Evolutionary conservation across 495 filamentous ascomycete species (phyloP), one percentile per base, ranked within the genome.

Genomic region (Cercophora samala): DNA sequence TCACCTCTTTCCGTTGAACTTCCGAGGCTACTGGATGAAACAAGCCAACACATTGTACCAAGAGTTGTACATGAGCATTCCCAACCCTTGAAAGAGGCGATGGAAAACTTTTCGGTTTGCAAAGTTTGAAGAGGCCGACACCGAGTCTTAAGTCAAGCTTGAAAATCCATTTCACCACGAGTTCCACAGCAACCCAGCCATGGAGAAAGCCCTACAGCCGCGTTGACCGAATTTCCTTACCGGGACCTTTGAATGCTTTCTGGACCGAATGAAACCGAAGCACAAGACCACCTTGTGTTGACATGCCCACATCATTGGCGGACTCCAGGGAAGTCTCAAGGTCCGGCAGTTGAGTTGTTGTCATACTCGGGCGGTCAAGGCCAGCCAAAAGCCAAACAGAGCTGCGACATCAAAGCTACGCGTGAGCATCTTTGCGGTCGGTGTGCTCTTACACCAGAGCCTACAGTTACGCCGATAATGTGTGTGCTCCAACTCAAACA

Each of bases 181-280:
- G 37, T 46, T 46, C 37, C 37, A 46, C 37, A 46, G 11, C 29
- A 46, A 17, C 37, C 37, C 15, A 46, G 37, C 37, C 53, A 56
- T 23, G 53, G 53, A 21, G 53, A 56, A 56, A 9, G 32, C n/a
- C 60, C 60, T 46, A 1, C 60, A 62, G 32, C 60, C 60, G 32
- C 52, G 60, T 18, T 52, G 60, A 18, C 60, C 60, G 60, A 62
- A 21, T 62, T 62, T 52, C 60, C 60, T 19, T 23, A 32, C 19
- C 21, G 19, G 23, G 58, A 37, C 26, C 37, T 46, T 46, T 9
- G 15, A 11, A 46, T 17, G 37, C 13, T 46, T 46, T 46, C 37
- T 46, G 37, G 5, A 46, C 37, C 37, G 37, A 46, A 46, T 46
- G 37, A 9, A 46, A 46, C 37, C 37, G 11, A 46, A 46, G 1